phyloP scores from a whole-genome alignment of 352 stramenopile genomes.

The Plasmopara muralis region DNA sequence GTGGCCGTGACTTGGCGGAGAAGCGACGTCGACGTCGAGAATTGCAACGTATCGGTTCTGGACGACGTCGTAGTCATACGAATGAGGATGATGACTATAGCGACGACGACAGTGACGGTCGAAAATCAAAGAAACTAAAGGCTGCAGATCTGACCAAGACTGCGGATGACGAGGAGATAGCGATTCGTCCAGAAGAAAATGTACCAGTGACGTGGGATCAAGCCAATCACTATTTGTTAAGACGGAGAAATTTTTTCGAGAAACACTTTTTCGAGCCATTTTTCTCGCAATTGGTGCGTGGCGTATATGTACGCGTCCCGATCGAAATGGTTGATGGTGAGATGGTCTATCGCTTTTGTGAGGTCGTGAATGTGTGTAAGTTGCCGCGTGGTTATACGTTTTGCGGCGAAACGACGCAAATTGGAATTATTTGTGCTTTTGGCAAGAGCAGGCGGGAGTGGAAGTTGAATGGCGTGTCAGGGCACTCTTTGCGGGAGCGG shows the following conservation, averaged over 20 bases:
- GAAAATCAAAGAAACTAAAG: slow-evolving; percentile 26
- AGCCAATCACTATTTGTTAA: slow-evolving; percentile 73
- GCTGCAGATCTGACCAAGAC: slow-evolving; percentile 28
- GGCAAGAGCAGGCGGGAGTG: slow-evolving; percentile 73
- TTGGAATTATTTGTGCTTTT: slow-evolving; percentile 65
- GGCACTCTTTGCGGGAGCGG: slow-evolving; percentile 63
- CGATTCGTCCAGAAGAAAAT: slow-evolving; percentile 50
- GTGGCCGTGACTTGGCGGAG: slow-evolving; percentile 58
- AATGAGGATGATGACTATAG: slow-evolving; percentile 38
- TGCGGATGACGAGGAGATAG: slow-evolving; percentile 39
- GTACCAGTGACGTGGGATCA: slow-evolving; percentile 68
- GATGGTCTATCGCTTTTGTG: slow-evolving; percentile 82
- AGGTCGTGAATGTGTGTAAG: slow-evolving; percentile 62
- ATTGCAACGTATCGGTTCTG: slow-evolving; percentile 44
- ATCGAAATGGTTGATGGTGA: slow-evolving; percentile 66
- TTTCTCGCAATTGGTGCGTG: slow-evolving; percentile 72
- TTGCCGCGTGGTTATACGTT: slow-evolving; percentile 60
- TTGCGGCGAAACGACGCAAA: slow-evolving; percentile 62
- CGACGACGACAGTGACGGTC: slow-evolving; percentile 33
- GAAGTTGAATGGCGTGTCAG: slow-evolving; percentile 64
- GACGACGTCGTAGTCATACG: slow-evolving; percentile 13
- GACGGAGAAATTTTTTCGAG: slow-evolving; percentile 70
- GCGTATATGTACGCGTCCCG: slow-evolving; percentile 65
- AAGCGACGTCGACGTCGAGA: slow-evolving; percentile 70
- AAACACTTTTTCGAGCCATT: slow-evolving; percentile 85